These are phyloP conservation scores for Globomyces pollinis-pini DNA, from an alignment of 192 early-diverging fungal species.

Conservation along the genomic window DNA sequence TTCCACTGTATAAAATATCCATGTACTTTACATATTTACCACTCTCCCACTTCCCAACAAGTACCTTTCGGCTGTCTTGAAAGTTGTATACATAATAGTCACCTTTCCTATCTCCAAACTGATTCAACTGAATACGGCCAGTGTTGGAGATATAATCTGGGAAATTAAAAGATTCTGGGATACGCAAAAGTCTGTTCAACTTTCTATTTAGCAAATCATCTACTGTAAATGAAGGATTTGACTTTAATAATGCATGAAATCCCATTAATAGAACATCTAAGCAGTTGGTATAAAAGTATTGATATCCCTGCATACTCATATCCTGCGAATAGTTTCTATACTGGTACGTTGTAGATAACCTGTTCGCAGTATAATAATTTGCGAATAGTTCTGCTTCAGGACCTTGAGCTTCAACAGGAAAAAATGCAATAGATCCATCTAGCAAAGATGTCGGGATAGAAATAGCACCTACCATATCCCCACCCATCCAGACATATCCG, in stretches of 20 bases:
- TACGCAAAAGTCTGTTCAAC: background rate
- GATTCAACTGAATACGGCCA: background rate
- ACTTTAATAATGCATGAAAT: background rate
- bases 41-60: background rate
- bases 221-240: background rate
- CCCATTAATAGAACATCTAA: background rate
- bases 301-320: background rate
- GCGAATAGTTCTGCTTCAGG: background rate
- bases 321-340: background rate
- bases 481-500: slow-evolving; percentile 6
- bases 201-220: background rate
- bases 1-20: background rate
- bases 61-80: background rate
- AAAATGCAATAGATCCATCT: background rate
- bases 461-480: background rate
- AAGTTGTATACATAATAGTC: background rate
- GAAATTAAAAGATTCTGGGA: slow-evolving; percentile 4
- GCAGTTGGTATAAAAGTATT: slow-evolving; percentile 1
- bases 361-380: background rate
- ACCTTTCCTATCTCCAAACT: background rate
- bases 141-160: background rate
- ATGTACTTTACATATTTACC: background rate
- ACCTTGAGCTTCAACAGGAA: background rate
- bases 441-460: background rate
- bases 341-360: background rate